Conservation (phyloP, 768 basidiomycete species). For the Kwoniella dendrophila region DNA sequence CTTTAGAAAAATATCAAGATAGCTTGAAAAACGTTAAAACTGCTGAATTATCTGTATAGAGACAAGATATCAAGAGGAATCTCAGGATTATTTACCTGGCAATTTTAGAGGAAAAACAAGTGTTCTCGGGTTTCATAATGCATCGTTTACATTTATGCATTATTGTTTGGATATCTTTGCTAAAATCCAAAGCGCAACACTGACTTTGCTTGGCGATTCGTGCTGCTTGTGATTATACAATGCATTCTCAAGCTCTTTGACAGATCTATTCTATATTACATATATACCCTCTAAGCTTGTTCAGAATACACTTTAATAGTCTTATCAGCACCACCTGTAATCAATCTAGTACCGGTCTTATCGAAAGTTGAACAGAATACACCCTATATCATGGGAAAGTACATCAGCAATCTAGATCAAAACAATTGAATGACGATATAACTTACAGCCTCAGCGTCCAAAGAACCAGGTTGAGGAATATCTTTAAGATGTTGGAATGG, state of each 20-base stretch:
- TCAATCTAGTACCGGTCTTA: slow-evolving; percentile 83
- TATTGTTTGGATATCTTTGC: background rate
- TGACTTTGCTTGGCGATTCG: background rate
- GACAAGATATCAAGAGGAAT: background rate
- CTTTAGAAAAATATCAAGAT: slow-evolving; percentile 60
- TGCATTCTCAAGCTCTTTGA: background rate
- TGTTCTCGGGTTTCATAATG: background rate
- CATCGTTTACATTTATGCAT: background rate
- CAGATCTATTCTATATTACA: background rate
- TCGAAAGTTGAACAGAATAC: slow-evolving; percentile 98
- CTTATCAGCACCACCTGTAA: slow-evolving; percentile 95
- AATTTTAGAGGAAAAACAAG: background rate
- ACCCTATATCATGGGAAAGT: slow-evolving; percentile 59
- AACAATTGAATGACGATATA: background rate
- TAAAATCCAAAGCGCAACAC: background rate
- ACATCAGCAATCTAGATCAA: background rate
- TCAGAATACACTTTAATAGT: slow-evolving; percentile 74
- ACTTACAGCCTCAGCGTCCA: slow-evolving; percentile 82
- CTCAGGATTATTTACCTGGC: too few relatives aligned
- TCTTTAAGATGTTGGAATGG: slow-evolving; percentile 95
- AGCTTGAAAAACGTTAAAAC: slow-evolving; percentile 54
- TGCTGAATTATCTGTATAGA: slow-evolving; percentile 57
- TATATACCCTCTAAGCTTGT: slow-evolving; percentile 32
- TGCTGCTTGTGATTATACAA: slow-evolving; percentile 1
- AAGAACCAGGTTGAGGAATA: slow-evolving; percentile 92